Base-by-base conservation (phyloP, 2,329 filamentous ascomycete species). In the Diaporthe sp. region DNA sequence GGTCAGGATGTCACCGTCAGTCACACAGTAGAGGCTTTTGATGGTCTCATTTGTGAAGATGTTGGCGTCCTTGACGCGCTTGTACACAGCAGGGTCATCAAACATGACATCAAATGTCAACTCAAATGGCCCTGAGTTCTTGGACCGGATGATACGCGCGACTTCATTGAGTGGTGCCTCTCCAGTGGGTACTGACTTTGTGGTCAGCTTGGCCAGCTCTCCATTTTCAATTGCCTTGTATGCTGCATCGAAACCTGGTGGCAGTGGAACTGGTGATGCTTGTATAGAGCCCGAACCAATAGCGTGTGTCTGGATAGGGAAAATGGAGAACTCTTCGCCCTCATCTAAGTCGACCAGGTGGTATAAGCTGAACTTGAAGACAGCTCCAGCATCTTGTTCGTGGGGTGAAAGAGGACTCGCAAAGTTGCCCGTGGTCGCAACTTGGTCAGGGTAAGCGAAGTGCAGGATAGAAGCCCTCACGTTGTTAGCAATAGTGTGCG, bases 51-150 rank as follows among this genome's bases (percentile, higher is more conserved):
- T 65, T 1, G 27, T 65, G 27, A 65, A 44, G 3, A 65, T 44
- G 13, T 65, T 17, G 8, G 59, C 59, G 2, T 30, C 70, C 68
- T 84, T 84, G 25, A 87, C 81, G 6, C 77, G 73, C 1, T 78
- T 35, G 72, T 85, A 89, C 0, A 79, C 77, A 0, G 77, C 77
- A 15, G 77, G 71, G 0, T 81, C 79, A 0, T 78, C 78, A 77
- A 90, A 90, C 70, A 90, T 86, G 47, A 88, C 81, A 72, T 90
- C 88, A 35, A 89, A 82, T 0, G 88, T 89, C 37, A 89, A 81
- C 75, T 89, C 87, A 73, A 83, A 90, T 0, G 88, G 87, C 0
- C 87, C 87, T 0, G 86, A 81, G 58, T 88, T 89, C 77, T 89
- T 90, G 19, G 85, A 87, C 0, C 88, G 83, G 0, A 89, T 76